Percentiles rank a stretch among this genome's conserved stretches.
Conservation (phyloP, 2,329 filamentous ascomycete genomes). For the Alternaria sp. region DNA sequence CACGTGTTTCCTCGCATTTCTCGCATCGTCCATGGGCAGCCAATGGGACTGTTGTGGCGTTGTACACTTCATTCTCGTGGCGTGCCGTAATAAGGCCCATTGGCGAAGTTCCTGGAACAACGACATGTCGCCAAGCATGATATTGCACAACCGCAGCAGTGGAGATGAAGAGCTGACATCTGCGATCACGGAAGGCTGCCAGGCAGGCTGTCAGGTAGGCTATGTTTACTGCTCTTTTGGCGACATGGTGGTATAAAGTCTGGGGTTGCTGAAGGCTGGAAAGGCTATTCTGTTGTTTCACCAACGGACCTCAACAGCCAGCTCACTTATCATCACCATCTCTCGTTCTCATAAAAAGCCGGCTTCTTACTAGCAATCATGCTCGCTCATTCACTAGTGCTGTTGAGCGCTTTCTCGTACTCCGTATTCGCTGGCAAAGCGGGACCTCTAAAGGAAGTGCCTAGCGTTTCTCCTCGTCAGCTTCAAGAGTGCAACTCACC, state of each 20-base stretch:
- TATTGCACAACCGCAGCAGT: not conserved
- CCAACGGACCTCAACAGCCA: not conserved
- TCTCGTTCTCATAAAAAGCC: not conserved
- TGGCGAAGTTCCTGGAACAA: not conserved
- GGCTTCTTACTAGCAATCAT: not conserved
- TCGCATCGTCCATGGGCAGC: not conserved
- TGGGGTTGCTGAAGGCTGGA: not conserved
- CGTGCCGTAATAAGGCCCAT: not conserved
- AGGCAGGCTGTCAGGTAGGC: not conserved
- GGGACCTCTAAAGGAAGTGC: not conserved
- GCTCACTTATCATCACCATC: not conserved
- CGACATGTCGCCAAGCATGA: not conserved
- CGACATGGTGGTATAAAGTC: not conserved
- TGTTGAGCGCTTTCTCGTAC: not conserved
- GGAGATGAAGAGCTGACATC: not conserved
- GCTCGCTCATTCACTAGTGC: not conserved
- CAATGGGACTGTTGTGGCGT: not conserved
- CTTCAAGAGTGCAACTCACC: not conserved
- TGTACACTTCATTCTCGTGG: not conserved
- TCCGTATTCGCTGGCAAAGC: not conserved
- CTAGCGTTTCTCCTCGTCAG: not conserved
- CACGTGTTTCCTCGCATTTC: not conserved
- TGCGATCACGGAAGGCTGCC: not conserved
- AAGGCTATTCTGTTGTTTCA: not conserved
- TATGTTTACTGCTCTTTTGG: not conserved